Conservation (phyloP, 768 basidiomycete genomes). For the Collybia mongolica region DNA sequence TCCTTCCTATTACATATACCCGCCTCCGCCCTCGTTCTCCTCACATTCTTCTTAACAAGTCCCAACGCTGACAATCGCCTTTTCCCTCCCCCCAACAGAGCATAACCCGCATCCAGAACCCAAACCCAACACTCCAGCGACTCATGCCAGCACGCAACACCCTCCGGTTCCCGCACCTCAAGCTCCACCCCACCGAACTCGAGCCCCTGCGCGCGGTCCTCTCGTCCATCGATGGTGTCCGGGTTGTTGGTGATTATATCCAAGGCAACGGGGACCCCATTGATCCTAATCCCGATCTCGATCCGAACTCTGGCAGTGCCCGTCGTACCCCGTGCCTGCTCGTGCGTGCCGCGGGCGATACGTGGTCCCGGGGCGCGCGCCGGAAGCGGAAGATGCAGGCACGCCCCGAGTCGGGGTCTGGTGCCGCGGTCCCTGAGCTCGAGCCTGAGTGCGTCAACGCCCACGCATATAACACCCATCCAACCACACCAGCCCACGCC, state of each 20-base stretch:
- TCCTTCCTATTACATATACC: neutral
- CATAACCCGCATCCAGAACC: slow-evolving; percentile 31
- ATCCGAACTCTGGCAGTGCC: too few species aligned
- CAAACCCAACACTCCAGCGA: slow-evolving; percentile 43
- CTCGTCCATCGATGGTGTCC: slow-evolving; percentile 1
- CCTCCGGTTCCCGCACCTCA: slow-evolving; percentile 37
- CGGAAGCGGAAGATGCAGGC: slow-evolving; percentile 34
- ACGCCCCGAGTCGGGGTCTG: too few species aligned
- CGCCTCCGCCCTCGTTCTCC: neutral
- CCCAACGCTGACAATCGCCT: neutral
- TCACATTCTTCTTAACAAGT: neutral
- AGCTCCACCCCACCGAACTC: slow-evolving; percentile 17
- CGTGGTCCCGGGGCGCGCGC: slow-evolving; percentile 71
- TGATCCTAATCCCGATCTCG: neutral
- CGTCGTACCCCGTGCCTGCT: slow-evolving; percentile 12
- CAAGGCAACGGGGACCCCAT: neutral
- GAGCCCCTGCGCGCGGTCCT: slow-evolving; percentile 24
- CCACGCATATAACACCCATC: too few species aligned
- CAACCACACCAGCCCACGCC: too few species aligned
- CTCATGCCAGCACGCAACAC: slow-evolving; percentile 61
- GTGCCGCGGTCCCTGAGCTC: too few species aligned
- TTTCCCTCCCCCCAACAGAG: slow-evolving; percentile 25
- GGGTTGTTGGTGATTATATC: neutral
- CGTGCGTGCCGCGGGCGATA: slow-evolving; percentile 36
- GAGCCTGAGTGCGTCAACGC: too few species aligned